phyloP scores from a whole-genome alignment of 345 rosid genomes.

The Euphorbia pulcherrima region DNA sequence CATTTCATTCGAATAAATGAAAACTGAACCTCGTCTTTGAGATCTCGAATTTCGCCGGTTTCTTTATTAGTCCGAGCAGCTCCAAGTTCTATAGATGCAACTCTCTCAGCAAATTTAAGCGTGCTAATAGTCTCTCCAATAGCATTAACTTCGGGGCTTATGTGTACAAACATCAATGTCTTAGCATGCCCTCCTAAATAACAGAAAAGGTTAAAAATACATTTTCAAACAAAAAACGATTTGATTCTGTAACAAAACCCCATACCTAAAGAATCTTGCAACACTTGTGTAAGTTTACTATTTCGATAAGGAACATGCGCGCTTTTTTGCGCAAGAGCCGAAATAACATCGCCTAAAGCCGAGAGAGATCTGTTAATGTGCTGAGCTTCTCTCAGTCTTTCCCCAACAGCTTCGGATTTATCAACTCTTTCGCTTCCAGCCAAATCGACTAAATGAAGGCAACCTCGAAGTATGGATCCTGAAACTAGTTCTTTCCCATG shows the following conservation, averaged over 20 bases:
- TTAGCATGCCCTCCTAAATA: constrained; percentile 90
- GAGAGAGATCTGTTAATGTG: constrained; percentile 90
- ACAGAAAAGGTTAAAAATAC: background rate
- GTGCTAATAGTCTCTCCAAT: constrained; percentile 93
- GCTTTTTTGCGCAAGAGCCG: constrained; percentile 94
- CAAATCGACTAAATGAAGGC: constrained; percentile 93
- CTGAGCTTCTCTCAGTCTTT: constrained; percentile 96
- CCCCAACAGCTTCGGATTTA: constrained; percentile 93
- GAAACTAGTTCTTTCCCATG: constrained; percentile 79
- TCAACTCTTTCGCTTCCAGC: constrained; percentile 99
- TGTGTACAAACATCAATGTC: constrained; percentile 91
- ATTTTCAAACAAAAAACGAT: background rate
- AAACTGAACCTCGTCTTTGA: constrained; percentile 76
- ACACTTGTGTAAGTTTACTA: constrained; percentile 94
- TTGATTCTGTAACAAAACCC: background rate
- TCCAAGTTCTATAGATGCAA: constrained; percentile 88
- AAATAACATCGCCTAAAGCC: constrained; percentile 90
- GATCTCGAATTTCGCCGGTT: constrained; percentile 80
- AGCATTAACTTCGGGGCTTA: constrained; percentile 79
- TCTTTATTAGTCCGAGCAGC: constrained; percentile 93
- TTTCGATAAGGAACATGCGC: constrained; percentile 88
- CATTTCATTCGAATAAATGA: background rate
- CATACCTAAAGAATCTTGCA: constrained; percentile 92
- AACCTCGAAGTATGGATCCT: constrained; percentile 76
- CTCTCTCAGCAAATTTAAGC: constrained; percentile 94